phyloP scores from a whole-genome alignment of 2,329 filamentous ascomycete genomes.

The Alternaria longipes region DNA sequence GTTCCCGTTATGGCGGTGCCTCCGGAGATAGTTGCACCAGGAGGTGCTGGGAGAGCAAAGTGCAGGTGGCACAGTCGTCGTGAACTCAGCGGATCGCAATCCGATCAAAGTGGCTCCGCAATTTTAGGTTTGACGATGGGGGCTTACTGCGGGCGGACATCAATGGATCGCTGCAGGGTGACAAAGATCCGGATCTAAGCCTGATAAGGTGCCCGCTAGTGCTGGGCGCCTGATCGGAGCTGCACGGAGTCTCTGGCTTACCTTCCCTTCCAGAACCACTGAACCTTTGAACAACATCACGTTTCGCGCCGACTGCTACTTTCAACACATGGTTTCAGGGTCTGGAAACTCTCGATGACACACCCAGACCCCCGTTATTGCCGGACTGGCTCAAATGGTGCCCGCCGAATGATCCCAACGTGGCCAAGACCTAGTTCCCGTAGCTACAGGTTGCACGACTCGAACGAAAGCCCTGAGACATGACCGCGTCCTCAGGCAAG shows the following conservation, averaged over 20 bases:
- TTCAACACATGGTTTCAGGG: constrained; percentile 1
- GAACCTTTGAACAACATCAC: not conserved
- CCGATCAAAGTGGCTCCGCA: not conserved
- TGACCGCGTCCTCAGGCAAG: not conserved
- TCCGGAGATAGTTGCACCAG: not conserved
- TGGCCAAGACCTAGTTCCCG: constrained; percentile 2
- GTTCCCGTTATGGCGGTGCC: not conserved
- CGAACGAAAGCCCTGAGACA: not conserved
- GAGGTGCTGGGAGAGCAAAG: not conserved
- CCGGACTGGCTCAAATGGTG: not conserved
- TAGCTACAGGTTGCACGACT: constrained; percentile 12
- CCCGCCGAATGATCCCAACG: not conserved
- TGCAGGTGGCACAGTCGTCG: not conserved
- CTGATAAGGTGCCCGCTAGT: not conserved
- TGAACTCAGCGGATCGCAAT: not conserved
- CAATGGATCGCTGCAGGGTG: constrained; percentile 10
- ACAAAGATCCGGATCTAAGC: not conserved
- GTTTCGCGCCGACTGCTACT: not conserved
- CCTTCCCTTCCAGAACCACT: not conserved
- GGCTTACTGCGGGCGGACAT: not conserved
- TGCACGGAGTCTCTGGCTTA: not conserved
- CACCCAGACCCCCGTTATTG: not conserved
- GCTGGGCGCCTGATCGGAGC: not conserved
- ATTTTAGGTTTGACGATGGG: constrained; percentile 1
- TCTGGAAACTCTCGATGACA: not conserved